Conservation (phyloP, 805 yeast species). For the Saccharomycopsis microspora region DNA sequence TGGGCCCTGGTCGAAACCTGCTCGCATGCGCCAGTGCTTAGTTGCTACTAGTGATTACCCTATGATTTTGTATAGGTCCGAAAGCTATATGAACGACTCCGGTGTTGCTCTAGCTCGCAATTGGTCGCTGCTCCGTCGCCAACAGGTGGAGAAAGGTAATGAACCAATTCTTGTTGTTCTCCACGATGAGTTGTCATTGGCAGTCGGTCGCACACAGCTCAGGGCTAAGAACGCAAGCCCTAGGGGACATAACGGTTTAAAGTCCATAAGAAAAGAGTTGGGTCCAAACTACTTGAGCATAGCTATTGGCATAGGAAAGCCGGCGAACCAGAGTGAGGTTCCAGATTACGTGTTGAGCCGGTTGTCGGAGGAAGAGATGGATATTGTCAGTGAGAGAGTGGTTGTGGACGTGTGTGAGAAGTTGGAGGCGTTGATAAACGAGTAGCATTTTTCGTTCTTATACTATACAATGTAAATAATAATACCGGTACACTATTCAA, state of each 20-base stretch:
- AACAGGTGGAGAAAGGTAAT: slow-evolving; percentile 2
- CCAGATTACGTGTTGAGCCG: slow-evolving; percentile 48
- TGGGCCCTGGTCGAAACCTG: not conserved
- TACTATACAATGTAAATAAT: too few relatives aligned
- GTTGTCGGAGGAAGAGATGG: slow-evolving; percentile 35
- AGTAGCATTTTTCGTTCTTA: not conserved
- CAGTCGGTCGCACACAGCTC: slow-evolving; percentile 54
- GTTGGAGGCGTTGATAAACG: not conserved
- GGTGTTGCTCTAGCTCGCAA: slow-evolving; percentile 6
- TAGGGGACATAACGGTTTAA: slow-evolving; percentile 84
- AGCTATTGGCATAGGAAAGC: slow-evolving; percentile 74
- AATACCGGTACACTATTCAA: too few relatives aligned
- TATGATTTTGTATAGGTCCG: slow-evolving; percentile 6
- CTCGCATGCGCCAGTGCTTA: not conserved
- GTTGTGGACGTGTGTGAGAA: not conserved
- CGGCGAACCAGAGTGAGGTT: slow-evolving; percentile 28
- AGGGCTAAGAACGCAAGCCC: slow-evolving; percentile 49
- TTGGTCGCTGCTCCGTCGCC: slow-evolving; percentile 1
- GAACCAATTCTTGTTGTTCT: slow-evolving; percentile 31
- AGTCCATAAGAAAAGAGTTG: slow-evolving; percentile 36
- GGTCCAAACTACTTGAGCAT: slow-evolving; percentile 47
- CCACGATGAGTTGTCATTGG: slow-evolving; percentile 70
- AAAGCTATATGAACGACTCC: slow-evolving; percentile 13
- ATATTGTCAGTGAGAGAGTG: not conserved
- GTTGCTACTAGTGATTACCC: not conserved